Percentiles rank a stretch among this genome's conserved stretches.
Evolutionary conservation across 192 early-diverging fungal genomes (phyloP).

Genomic region (Podila minutissima): DNA sequence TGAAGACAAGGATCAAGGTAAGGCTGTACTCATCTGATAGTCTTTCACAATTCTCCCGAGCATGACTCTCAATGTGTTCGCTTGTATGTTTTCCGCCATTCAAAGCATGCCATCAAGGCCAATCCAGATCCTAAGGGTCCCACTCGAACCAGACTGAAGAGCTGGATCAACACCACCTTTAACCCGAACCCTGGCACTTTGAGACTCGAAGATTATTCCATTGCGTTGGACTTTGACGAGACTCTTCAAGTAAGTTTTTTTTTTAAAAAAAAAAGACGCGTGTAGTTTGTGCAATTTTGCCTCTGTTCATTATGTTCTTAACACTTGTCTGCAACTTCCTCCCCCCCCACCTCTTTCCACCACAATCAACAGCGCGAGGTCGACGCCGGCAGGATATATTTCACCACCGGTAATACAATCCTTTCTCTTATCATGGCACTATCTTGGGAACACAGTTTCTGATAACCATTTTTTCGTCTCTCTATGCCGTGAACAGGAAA

Average conservation of each 20-base stretch:
- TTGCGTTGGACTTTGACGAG: not conserved
- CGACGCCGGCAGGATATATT: not conserved
- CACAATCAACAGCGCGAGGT: not conserved
- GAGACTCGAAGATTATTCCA: not conserved
- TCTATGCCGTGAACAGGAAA: too few species aligned
- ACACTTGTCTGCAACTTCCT: not conserved
- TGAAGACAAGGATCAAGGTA: not conserved
- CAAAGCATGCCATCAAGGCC: not conserved
- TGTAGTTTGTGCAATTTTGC: too few species aligned
- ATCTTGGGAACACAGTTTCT: not conserved
- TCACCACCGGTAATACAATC: not conserved
- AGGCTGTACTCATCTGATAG: not conserved
- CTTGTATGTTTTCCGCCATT: not conserved
- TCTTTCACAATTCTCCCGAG: not conserved
- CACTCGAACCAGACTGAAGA: not conserved
- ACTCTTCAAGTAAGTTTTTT: not conserved
- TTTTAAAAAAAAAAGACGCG: too few species aligned
- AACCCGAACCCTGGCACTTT: not conserved
- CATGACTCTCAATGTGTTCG: not conserved
- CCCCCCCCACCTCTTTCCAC: too few species aligned
- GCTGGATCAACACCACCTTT: not conserved
- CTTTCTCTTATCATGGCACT: not conserved
- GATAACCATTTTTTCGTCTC: too few species aligned
- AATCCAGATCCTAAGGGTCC: not conserved
- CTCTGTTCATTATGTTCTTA: too few species aligned